These are phyloP conservation scores for Lactuca saligna DNA, from an alignment of 129 eudicot species.

Conservation along the genomic window DNA sequence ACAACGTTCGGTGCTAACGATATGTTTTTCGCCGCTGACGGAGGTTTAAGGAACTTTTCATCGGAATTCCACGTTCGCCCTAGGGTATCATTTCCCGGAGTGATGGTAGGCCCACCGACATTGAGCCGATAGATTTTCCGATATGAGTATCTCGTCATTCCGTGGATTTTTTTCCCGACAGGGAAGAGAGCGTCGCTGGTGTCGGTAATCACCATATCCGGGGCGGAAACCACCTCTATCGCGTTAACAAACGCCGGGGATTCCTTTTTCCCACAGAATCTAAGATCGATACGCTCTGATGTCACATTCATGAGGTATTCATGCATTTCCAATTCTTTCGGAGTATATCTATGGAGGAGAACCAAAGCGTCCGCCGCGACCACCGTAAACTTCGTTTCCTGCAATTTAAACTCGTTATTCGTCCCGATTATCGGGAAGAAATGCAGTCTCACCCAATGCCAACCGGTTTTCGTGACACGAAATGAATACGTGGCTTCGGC, in stretches of 20 bases:
- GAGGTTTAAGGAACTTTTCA: slow-evolving; percentile 37
- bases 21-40: slow-evolving; percentile 30
- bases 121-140: slow-evolving; percentile 63
- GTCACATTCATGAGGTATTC: slow-evolving; percentile 75
- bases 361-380: slow-evolving; percentile 45
- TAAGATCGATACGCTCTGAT: slow-evolving; percentile 37
- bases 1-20: slow-evolving; percentile 53
- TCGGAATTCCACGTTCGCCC: slow-evolving; percentile 70
- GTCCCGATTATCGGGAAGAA: slow-evolving; percentile 42
- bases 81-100: slow-evolving; percentile 61
- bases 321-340: slow-evolving; percentile 26
- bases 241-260: slow-evolving; percentile 66
- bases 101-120: slow-evolving; percentile 54
- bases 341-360: slow-evolving; percentile 51
- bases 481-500: slow-evolving; percentile 68
- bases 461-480: slow-evolving; percentile 61
- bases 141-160: slow-evolving; percentile 42
- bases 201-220: slow-evolving; percentile 56
- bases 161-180: slow-evolving; percentile 37
- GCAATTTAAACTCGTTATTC: slow-evolving; percentile 47
- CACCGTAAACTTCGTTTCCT: slow-evolving; percentile 59
- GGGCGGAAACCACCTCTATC: slow-evolving; percentile 81
- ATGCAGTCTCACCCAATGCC: slow-evolving; percentile 92
- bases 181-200: slow-evolving; percentile 46
- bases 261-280: slow-evolving; percentile 44